These are phyloP conservation scores for Paxillus rubicundulus DNA, from an alignment of 768 basidiomycete genomes.

Conservation along the genomic window DNA sequence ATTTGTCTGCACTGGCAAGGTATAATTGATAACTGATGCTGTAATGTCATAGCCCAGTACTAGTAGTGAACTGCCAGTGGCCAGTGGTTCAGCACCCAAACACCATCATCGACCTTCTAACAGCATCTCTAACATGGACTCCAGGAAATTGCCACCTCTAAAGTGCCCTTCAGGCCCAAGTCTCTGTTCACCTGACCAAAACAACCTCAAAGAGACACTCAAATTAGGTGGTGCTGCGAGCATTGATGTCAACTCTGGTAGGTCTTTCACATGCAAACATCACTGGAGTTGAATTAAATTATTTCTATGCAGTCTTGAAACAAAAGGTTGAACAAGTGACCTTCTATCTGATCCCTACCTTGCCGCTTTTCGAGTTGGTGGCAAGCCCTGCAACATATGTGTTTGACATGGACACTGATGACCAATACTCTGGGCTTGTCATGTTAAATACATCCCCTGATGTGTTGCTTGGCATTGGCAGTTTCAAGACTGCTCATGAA, in stretches of 20 bases:
- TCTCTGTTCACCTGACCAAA: neutral
- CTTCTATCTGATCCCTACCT: neutral
- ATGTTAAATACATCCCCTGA: neutral
- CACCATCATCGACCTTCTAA: neutral
- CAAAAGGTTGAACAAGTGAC: neutral
- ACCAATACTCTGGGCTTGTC: neutral
- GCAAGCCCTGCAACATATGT: neutral
- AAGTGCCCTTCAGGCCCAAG: neutral
- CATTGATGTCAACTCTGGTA: constrained; percentile 2
- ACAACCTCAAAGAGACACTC: neutral
- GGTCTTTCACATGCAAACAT: neutral
- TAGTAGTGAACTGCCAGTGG: too few relatives aligned
- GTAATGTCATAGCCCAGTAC: too few relatives aligned
- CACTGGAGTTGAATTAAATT: too few relatives aligned
- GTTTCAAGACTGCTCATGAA: constrained; percentile 8
- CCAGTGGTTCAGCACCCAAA: neutral
- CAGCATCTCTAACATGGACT: neutral
- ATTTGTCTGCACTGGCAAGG: too few relatives aligned
- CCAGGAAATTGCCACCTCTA: too few relatives aligned
- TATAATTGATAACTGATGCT: too few relatives aligned
- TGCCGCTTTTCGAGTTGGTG: neutral
- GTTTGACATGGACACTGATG: too few relatives aligned
- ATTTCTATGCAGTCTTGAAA: neutral
- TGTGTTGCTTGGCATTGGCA: neutral
- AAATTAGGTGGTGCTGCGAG: neutral